Conservation (phyloP, 2,329 filamentous ascomycete genomes). For the Aspergillus oerlinghausenensis region DNA sequence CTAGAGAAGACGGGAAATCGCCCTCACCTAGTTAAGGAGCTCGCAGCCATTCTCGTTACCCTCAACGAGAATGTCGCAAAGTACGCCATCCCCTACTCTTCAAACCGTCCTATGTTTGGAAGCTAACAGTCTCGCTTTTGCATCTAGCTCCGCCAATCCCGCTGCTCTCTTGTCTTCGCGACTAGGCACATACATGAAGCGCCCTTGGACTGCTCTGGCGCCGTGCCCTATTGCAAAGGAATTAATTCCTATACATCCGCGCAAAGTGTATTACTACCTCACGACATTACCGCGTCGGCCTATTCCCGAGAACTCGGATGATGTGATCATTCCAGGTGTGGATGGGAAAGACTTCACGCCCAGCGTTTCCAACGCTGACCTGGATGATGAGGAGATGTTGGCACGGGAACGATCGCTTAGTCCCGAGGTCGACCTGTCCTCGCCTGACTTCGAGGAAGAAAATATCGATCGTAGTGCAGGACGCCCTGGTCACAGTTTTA, state of each 20-base stretch:
- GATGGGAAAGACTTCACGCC: conserved; percentile 69
- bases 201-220: conserved; percentile 70
- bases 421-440: conserved; percentile 87
- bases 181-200: conserved; percentile 83
- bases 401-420: conserved; percentile 61
- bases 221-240: conserved; percentile 91
- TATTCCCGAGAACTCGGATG: conserved; percentile 62
- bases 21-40: conserved; percentile 90
- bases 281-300: conserved; percentile 81
- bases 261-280: conserved; percentile 94
- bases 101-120: conserved; percentile 6
- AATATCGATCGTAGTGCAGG: conserved; percentile 54
- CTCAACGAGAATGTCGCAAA: conserved; percentile 82
- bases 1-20: conserved; percentile 85
- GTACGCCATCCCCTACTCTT: conserved; percentile 53
- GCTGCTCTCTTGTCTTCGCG: conserved; percentile 93
- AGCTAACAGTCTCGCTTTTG: conserved; percentile 18
- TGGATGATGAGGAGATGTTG: conserved; percentile 64
- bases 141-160: conserved; percentile 81
- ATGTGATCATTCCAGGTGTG: conserved; percentile 46
- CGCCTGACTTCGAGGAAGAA: conserved; percentile 75
- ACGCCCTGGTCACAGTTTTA: conserved; percentile 42
- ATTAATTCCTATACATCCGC: conserved; percentile 84
- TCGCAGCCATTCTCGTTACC: conserved; percentile 72
- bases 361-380: conserved; percentile 70